Evolutionary conservation across 148 eudicot species (phyloP).

Genomic region (Fagopyrum tataricum): DNA sequence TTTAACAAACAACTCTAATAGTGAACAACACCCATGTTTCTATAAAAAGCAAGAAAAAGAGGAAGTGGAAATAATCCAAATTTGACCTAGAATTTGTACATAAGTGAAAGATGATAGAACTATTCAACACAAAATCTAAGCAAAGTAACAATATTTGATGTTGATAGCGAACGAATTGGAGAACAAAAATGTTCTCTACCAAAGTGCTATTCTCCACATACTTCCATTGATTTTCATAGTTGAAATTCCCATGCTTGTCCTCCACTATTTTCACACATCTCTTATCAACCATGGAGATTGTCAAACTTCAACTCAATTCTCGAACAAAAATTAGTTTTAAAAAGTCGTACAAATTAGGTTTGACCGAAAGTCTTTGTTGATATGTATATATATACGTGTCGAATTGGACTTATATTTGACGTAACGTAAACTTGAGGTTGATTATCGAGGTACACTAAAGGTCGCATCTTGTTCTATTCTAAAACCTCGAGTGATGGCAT

Average conservation of each 20-base stretch:
- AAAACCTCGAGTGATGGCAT: neutral
- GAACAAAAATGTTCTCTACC: slow-evolving; percentile 7
- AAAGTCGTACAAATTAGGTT: no score
- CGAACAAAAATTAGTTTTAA: neutral
- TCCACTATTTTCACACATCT: slow-evolving; percentile 3
- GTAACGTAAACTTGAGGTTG: neutral
- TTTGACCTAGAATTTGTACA: neutral
- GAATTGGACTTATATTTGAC: neutral
- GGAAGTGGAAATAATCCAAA: neutral
- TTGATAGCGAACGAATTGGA: slow-evolving; percentile 9
- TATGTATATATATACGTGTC: neutral
- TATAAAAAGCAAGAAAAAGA: neutral
- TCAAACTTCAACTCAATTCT: neutral
- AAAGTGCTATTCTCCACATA: neutral
- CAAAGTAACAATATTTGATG: neutral
- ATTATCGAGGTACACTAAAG: no score
- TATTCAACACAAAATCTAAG: neutral
- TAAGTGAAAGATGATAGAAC: neutral
- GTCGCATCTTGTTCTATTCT: neutral
- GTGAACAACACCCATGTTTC: neutral
- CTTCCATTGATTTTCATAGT: neutral
- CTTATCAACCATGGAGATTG: neutral
- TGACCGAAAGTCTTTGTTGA: neutral
- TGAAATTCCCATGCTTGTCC: neutral
- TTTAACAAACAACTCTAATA: no score